A percentile compares a stretch with the other conserved stretches of the same genome.
These are phyloP conservation scores for Tripterygium wilfordii DNA, from an alignment of 177 flowering plant genomes.

Conservation along the genomic window DNA sequence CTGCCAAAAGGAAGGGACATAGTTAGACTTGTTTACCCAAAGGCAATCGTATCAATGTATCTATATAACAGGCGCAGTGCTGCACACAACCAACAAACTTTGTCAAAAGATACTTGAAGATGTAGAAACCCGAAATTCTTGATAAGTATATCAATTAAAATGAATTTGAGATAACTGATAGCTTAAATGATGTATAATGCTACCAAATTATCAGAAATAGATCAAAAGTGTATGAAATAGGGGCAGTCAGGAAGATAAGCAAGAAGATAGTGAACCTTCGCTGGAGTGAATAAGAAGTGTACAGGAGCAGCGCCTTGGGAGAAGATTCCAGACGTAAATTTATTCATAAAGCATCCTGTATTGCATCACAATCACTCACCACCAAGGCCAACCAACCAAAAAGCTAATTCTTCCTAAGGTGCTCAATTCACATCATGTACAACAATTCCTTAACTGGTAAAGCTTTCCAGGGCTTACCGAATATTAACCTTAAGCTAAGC, in stretches of 20 bases:
- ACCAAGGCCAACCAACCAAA: slow-evolving; percentile 17
- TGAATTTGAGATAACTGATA: too few relatives aligned
- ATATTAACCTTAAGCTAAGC: too few relatives aligned
- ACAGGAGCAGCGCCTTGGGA: slow-evolving; percentile 14
- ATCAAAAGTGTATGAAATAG: not conserved
- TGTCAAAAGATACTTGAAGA: too few relatives aligned
- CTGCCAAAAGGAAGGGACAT: too few relatives aligned
- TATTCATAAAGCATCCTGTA: slow-evolving; percentile 15
- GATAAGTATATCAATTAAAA: too few relatives aligned
- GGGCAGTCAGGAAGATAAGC: slow-evolving; percentile 10
- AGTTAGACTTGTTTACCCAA: too few relatives aligned
- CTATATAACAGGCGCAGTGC: too few relatives aligned
- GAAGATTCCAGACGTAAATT: slow-evolving; percentile 16
- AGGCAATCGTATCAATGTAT: too few relatives aligned
- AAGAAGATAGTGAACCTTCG: slow-evolving; percentile 10
- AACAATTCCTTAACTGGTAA: not conserved
- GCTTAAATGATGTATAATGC: not conserved
- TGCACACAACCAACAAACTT: too few relatives aligned
- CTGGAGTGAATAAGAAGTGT: slow-evolving; percentile 9
- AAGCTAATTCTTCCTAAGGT: slow-evolving; percentile 13
- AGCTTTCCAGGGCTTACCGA: too few relatives aligned
- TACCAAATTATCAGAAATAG: not conserved
- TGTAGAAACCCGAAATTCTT: too few relatives aligned
- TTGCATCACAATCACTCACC: slow-evolving; percentile 18
- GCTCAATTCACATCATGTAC: not conserved